Evolutionary conservation across 202 grass and related monocot species (phyloP).

Genomic region (Bolboschoenoplectus hybrid): DNA sequence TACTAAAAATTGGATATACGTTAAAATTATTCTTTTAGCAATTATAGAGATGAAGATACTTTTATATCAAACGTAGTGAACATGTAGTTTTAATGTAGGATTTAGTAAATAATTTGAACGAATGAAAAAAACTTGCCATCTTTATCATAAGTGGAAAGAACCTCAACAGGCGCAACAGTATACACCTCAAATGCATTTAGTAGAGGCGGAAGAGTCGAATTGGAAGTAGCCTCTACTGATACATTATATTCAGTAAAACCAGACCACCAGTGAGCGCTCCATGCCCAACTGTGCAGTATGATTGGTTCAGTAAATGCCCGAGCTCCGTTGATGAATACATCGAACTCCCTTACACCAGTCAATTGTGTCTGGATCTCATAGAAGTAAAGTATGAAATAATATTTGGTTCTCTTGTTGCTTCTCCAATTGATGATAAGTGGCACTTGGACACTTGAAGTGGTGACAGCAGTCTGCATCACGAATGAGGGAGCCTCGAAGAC

Average conservation of each 20-base stretch:
- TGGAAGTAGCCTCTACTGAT: not conserved
- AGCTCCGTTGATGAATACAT: not conserved
- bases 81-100: too few species aligned
- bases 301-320: not conserved
- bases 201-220: slow-evolving; percentile 47
- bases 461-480: slow-evolving; percentile 32
- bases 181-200: slow-evolving; percentile 68
- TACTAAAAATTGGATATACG: too few species aligned
- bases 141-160: slow-evolving; percentile 32
- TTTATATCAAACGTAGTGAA: too few species aligned
- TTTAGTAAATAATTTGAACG: not conserved
- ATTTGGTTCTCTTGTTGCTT: not conserved
- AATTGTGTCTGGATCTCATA: not conserved
- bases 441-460: not conserved
- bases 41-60: too few species aligned
- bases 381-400: slow-evolving; percentile 11
- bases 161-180: slow-evolving; percentile 16
- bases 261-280: not conserved
- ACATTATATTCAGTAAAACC: not conserved
- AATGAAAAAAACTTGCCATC: slow-evolving; percentile 45
- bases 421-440: not conserved
- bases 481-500: not conserved
- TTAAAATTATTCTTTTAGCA: too few species aligned
- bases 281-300: not conserved
- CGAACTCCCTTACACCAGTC: not conserved